Base-by-base conservation (phyloP, 441 rosid species). In the Populus hybrid region DNA sequence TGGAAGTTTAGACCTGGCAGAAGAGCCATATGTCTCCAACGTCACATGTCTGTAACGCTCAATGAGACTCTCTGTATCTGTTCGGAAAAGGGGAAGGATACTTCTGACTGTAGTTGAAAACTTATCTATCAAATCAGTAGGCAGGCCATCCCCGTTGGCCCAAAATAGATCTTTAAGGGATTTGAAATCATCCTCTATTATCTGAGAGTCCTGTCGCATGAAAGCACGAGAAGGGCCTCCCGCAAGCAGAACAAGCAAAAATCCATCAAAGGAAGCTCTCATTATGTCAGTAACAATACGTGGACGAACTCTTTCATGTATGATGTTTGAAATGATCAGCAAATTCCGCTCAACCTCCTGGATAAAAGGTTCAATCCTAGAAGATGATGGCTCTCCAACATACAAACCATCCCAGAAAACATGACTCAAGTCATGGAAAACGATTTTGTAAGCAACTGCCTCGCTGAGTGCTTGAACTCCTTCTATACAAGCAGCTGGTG, bases 201-300 rank as follows among this genome's bases (percentile, higher is more conserved):
- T 80, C 73, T 89, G 90, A 40, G 92, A 91, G 78, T 96, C 98
- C 78, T 89, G 98, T 73, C 69, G 85, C 23, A 92, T 79, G 83
- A 96, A 96, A 65, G 90, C 85, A 73, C 99, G 96, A 20, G 93
- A 87, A n/a, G 99, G 97, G 23, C 98, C 98, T 78, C 99, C 98
- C 67, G 98, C 98, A 8, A 96, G 98, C 42, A 96, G 84, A 79
- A 96, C 98, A 72, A 96, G 88, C 79, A 93, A 84, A 83, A 94
- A 94, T 61, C 99, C 98, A 74, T 94, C 98, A 34, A 92, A 91
- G 11, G 98, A 88, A 70, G 99, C 98, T 80, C 84, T 91, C 99
- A 96, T 93, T 20, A 94, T 64, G 79, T 93, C 97, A 0, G 95
- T 89, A 50, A 96, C 77, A 76, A 96, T 83, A 35, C 98, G 88